Evolutionary conservation across 2,329 filamentous ascomycete species (phyloP).

Genomic region (Aaosphaeria pasadenensis): DNA sequence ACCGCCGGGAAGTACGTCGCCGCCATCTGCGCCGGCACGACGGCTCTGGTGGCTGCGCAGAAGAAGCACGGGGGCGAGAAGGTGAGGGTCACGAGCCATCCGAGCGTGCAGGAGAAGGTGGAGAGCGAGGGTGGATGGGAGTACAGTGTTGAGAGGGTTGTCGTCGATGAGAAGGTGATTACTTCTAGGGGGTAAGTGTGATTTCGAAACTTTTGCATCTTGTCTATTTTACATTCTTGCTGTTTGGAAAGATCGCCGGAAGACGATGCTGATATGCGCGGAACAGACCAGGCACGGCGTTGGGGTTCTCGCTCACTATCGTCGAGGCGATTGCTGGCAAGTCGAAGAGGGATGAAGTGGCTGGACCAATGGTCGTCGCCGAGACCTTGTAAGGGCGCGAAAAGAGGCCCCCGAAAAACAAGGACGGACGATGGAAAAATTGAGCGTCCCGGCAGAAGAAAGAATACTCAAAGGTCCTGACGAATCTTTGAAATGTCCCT

Average conservation of each 20-base stretch:
- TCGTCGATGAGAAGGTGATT: slow-evolving; percentile 33
- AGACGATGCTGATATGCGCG: slow-evolving; percentile 3
- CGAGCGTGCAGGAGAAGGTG: slow-evolving; percentile 32
- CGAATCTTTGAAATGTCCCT: too few relatives aligned
- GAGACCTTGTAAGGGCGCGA: slow-evolving; percentile 2
- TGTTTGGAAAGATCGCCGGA: not conserved
- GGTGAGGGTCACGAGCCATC: slow-evolving; percentile 35
- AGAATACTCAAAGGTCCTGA: too few relatives aligned
- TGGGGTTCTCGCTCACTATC: slow-evolving; percentile 38
- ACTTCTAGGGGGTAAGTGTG: slow-evolving; percentile 33
- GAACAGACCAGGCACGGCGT: slow-evolving; percentile 36
- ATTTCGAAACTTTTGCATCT: not conserved
- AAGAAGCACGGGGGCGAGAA: slow-evolving; percentile 14
- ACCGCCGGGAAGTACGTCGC: slow-evolving; percentile 29
- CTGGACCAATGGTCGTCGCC: slow-evolving; percentile 47
- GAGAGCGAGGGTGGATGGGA: slow-evolving; percentile 30
- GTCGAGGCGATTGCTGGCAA: slow-evolving; percentile 36
- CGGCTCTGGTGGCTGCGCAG: slow-evolving; percentile 31
- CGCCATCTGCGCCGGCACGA: slow-evolving; percentile 39
- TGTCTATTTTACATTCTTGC: not conserved
- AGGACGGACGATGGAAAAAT: too few relatives aligned
- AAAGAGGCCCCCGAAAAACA: too few relatives aligned
- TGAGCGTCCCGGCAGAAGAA: too few relatives aligned
- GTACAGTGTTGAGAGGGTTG: slow-evolving; percentile 35
- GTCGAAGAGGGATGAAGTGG: slow-evolving; percentile 49